A percentile compares a stretch with the other conserved stretches of the same genome.
These are phyloP conservation scores for Diplodia corticola DNA, from an alignment of 2,329 filamentous ascomycete species.

Conservation along the genomic window DNA sequence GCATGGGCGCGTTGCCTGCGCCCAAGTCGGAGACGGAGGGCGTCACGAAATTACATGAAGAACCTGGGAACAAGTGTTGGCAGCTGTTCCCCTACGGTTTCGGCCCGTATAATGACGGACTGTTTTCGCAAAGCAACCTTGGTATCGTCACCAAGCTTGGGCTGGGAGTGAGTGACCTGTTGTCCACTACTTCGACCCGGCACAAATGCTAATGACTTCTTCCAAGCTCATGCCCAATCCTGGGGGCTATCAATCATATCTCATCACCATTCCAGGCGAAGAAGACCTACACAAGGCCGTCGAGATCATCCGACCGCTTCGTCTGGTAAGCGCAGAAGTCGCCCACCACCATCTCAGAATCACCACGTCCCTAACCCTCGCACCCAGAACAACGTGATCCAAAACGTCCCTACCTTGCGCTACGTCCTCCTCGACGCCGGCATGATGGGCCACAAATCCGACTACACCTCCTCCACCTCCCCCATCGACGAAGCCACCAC, in stretches of 20 bases:
- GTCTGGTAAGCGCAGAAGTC: neutral
- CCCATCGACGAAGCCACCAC: slow-evolving; percentile 44
- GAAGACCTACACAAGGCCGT: slow-evolving; percentile 52
- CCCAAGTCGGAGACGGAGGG: slow-evolving; percentile 27
- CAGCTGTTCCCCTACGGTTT: slow-evolving; percentile 40
- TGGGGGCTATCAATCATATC: slow-evolving; percentile 48
- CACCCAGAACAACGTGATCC: slow-evolving; percentile 40
- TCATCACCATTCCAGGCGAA: slow-evolving; percentile 50
- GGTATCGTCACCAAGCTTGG: slow-evolving; percentile 53
- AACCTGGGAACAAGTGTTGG: slow-evolving; percentile 31
- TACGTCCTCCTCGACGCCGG: slow-evolving; percentile 45
- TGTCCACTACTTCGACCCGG: too few species aligned
- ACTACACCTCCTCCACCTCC: slow-evolving; percentile 31
- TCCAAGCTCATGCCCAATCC: slow-evolving; percentile 54
- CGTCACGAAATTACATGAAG: slow-evolving; percentile 12
- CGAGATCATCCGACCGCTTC: slow-evolving; percentile 52
- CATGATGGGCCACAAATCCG: slow-evolving; percentile 41
- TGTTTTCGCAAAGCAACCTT: slow-evolving; percentile 40
- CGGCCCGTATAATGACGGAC: slow-evolving; percentile 40
- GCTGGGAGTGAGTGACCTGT: slow-evolving; percentile 31
- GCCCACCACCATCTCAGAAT: too few species aligned
- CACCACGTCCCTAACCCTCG: neutral
- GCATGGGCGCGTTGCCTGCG: slow-evolving; percentile 43
- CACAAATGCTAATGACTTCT: neutral
- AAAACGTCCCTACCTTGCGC: slow-evolving; percentile 47